Evolutionary conservation across 192 early-diverging fungal genomes (phyloP), one percentile per base, ranked within the genome.

Genomic region (Coemansia sp.): DNA sequence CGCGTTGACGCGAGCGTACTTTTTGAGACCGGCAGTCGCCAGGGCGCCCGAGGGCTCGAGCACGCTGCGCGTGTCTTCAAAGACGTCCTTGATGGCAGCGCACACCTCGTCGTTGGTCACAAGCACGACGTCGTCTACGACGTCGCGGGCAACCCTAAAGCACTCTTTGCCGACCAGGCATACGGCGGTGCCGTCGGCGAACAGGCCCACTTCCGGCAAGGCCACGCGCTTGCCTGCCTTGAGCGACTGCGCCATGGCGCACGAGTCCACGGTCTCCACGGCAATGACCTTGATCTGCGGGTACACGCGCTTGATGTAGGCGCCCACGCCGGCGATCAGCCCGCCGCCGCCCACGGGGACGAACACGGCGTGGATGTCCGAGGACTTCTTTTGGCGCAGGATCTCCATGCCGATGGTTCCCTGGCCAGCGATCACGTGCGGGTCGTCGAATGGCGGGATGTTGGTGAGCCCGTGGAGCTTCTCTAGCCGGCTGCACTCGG

Each of bases 371-470:
- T 95, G 85, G 46, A 96, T 90, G 32, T 87, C 74, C 9, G 80
- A 51, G 0, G 67, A 26, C 28, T 38, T 41, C 39, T 76, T 38
- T 62, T 91, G 88, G 39, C 87, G 81, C 49, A 90, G 64, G 11
- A 90, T 81, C 79, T 98, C 96, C 53, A 94, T 80, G 15, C 83
- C 96, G 37, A 96, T 87, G 6, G 96, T 98, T 32, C 96, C 97
- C 77, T 99, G 97, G 3, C 97, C 97, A n/a, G 97, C 97, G 70
- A 97, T 97, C 16, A 99, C 95, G 63, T 90, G 87, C 5, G 95
- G 97, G 55, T 98, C 94, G 71, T 99, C 95, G 68, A 92, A 99
- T 6, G 97, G 96, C 12, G 93, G 96, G 61, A 99, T 96, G 68
- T 97, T 90, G 52, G 87, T 90, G 38, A 88, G 83, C 11, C 90